Evolutionary conservation across 2,329 filamentous ascomycete species (phyloP), one percentile per base, ranked within the genome.

Genomic region (Colletotrichum coccodes): DNA sequence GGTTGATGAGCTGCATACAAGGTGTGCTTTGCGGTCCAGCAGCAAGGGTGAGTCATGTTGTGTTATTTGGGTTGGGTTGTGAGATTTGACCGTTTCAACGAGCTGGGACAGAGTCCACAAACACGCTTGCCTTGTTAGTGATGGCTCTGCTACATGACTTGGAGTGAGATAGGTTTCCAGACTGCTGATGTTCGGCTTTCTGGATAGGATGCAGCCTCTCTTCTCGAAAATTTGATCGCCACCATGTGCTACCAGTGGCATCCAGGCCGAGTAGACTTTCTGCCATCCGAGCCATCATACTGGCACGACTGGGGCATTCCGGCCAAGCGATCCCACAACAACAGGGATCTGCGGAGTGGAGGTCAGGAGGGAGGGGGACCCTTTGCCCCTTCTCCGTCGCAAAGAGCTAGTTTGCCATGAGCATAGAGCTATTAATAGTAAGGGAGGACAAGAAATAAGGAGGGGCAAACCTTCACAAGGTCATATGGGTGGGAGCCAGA

Each of bases 1-100:
- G 11, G 36, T 64, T 50, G 18, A 52, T 32, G 40, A 42, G 42
- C 36, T 28, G 14, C 30, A 14, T 26, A 32, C 30, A 47, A 36
- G n/a, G 56, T 59, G 21, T 44, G n/a, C 6, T 59, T 36, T 26
- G 28, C 30, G 28, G 40, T 32, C 28, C 26, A 14, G 30, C 40
- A 44, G 47, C 47, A 23, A 9, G 32, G 36, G 36, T 68, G 65
- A 65, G 60, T 65, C 61, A 68, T 68, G 54, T n/a, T 60, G 60
- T 42, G 28, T 50, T 26, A 54, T 38, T 59, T 47, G 53, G 47
- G 28, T 65, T 47, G n/a, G 32, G 42, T 36, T 30, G n/a, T 34
- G 14, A 47, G 40, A 47, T 21, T 34, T 47, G 56, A 59, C 42
- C n/a, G 21, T 47, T 34, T 36, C 40, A 18, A 46, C n/a, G 9